Base-by-base conservation (phyloP, 345 rosid species). In the Hevea brasiliensis region DNA sequence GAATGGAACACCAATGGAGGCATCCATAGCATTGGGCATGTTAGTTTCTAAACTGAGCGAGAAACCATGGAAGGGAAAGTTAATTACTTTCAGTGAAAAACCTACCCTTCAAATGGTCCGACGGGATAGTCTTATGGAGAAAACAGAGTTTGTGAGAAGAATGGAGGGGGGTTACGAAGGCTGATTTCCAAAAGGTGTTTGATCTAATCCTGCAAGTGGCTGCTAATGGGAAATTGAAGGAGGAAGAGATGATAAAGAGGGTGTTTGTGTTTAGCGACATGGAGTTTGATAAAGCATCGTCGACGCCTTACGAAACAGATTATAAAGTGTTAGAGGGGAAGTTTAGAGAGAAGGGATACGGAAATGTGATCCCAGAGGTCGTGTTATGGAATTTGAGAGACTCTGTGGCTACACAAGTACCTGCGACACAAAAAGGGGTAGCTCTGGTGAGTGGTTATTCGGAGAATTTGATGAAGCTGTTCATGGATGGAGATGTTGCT, bases 361-460 rank as follows among this genome's bases (percentile, higher is more conserved):
- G 88, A 0, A 73, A 69, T 0, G 88, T 5, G 0, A 78, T 86
- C 17, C 93, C 91, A 24, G 80, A 89, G 72, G 82, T 83, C 0
- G 86, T 89, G 80, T 89, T 89, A 32, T 90, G 94, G 97, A 89
- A 92, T 69, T 58, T 87, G 83, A 84, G 90, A 72, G 65, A 86
- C 23, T 88, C 91, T 0, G 76, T 15, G 10, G 69, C 88, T 0
- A 86, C 87, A 1, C 89, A 89, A 0, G 93, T 86, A 73, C 18
- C 40, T 1, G 83, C 42, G 9, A 53, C n/a, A 0, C 74, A 87
- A 70, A 80, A 81, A 15, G 84, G 93, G 40, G 87, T 84, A 53
- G 95, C 92, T 0, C 79, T 89, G 66, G 90, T 89, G 29, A 84
- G 90, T 76, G 92, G 93, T 17, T 86, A 80, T 68, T 89, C 89